These are phyloP conservation scores for Lizanozyma gosingica DNA, from an alignment of 1,139 yeast species.

Conservation along the genomic window DNA sequence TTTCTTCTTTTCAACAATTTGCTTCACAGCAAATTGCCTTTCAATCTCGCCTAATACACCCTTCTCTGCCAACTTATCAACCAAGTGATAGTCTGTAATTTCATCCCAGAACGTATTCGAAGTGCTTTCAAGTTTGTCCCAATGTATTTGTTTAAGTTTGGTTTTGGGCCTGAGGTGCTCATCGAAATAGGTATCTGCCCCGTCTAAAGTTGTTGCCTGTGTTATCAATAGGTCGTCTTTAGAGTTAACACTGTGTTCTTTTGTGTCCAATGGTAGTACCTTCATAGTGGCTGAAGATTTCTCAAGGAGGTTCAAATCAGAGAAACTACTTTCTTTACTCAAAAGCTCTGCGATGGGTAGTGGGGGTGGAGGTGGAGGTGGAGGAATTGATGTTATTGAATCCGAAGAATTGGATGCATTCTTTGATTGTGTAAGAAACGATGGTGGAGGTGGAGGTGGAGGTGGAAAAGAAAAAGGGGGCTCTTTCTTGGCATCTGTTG, in stretches of 20 bases:
- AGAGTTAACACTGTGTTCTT: no score
- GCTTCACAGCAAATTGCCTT: slow-evolving; percentile 59
- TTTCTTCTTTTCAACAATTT: slow-evolving; percentile 31
- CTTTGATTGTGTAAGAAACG: slow-evolving; percentile 10
- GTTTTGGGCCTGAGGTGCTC: slow-evolving; percentile 41
- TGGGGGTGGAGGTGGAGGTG: slow-evolving; percentile 12
- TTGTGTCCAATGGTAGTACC: no score
- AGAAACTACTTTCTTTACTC: slow-evolving; percentile 1
- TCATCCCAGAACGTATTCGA: slow-evolving; percentile 80
- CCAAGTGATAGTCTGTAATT: slow-evolving; percentile 35
- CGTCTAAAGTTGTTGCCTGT: neutral
- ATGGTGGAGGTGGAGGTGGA: slow-evolving; percentile 22
- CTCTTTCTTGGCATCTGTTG: slow-evolving; percentile 5
- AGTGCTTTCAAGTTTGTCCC: slow-evolving; percentile 75
- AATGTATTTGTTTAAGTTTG: slow-evolving; percentile 85
- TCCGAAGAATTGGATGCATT: slow-evolving; percentile 2
- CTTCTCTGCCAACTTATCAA: slow-evolving; percentile 47
- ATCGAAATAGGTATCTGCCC: neutral
- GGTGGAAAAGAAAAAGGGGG: slow-evolving; percentile 3
- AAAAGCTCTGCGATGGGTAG: slow-evolving; percentile 3
- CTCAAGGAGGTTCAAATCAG: no score
- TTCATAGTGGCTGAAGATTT: no score
- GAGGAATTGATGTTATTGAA: slow-evolving; percentile 17
- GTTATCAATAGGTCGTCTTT: no score
- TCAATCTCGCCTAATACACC: slow-evolving; percentile 81